Base-by-base conservation (phyloP, 768 basidiomycete species). In the Tephrocybe sp. region DNA sequence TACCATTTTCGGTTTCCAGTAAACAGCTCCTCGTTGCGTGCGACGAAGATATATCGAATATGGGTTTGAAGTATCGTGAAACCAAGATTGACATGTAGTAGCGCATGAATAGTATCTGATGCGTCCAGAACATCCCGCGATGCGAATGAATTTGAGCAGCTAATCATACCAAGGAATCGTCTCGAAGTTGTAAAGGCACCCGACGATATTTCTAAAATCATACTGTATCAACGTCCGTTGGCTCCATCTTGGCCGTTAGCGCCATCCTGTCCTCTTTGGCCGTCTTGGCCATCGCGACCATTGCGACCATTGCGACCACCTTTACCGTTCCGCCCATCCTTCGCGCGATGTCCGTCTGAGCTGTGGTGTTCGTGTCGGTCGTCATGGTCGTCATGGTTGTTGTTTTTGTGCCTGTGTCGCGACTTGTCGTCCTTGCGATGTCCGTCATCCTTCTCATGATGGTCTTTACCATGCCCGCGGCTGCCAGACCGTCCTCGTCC, bases 241-340 rank as follows among this genome's bases (percentile, higher is more conserved):
- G 18, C 42, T n/a, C 42, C 45, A 33, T 45, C 21, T 33, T 45
- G 36, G 11, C 44, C 43, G 12, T 37, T 44, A 34, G 33, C 51
- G 9, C 51, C 51, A 23, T 45, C 50, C 23, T 45, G 43, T 10
- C 50, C 50, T 9, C 38, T 21, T 24, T 28, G 14, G 23, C 50
- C 50, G 23, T 44, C 36, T 11, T 10, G 24, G 18, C 49, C 50
- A 28, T 50, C 15, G 2, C 24, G n/a, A 15, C 50, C 50, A 24
- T 51, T 37, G 10, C 11, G 18, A 18, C 40, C 40, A 24, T 41
- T 41, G 21, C 21, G 20, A 11, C 40, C 40, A 24, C 24, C 24
- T 21, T 24, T 21, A 7, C 51, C 51, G 30, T 52, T 32, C 23
- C 38, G 26, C 5, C 51, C 51, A 17, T 52, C 38, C n/a, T 43